A percentile compares a stretch with the other conserved stretches of the same genome.
phyloP scores from a whole-genome alignment of 306 rosid genomes.

The Adenanthera pavonina region DNA sequence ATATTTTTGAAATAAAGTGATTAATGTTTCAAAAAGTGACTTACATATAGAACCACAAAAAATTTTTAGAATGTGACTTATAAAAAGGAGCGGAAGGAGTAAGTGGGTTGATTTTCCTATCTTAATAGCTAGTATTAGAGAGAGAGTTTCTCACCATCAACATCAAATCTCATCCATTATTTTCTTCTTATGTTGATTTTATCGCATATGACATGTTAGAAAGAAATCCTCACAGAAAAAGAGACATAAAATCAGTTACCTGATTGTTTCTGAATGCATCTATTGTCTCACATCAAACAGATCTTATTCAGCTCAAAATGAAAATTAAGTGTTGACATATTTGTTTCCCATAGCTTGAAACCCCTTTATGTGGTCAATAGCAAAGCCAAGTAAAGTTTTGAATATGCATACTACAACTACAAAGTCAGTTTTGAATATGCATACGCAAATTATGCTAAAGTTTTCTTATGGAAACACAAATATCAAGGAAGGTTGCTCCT shows the following conservation, averaged over 20 bases:
- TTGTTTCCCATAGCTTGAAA: constrained; percentile 13
- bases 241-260: not conserved
- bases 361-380: constrained; percentile 20
- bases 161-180: not conserved
- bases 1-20: no score
- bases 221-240: not conserved
- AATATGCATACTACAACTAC: not conserved
- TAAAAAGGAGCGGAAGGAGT: no score
- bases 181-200: not conserved
- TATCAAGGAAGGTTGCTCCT: constrained; percentile 1
- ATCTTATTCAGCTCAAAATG: not conserved
- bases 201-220: not conserved
- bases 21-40: no score
- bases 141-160: no score
- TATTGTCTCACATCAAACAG: not conserved
- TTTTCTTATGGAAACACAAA: constrained; percentile 16
- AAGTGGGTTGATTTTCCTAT: no score
- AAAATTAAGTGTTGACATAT: not conserved
- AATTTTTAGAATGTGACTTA: no score
- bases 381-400: constrained; percentile 1
- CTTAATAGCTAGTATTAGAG: no score
- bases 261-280: not conserved
- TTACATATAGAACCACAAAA: no score
- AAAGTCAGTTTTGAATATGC: not conserved
- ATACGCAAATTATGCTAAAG: constrained; percentile 17